These are phyloP conservation scores for Zasmidium angulare DNA, from an alignment of 2,329 filamentous ascomycete species.

Conservation along the genomic window DNA sequence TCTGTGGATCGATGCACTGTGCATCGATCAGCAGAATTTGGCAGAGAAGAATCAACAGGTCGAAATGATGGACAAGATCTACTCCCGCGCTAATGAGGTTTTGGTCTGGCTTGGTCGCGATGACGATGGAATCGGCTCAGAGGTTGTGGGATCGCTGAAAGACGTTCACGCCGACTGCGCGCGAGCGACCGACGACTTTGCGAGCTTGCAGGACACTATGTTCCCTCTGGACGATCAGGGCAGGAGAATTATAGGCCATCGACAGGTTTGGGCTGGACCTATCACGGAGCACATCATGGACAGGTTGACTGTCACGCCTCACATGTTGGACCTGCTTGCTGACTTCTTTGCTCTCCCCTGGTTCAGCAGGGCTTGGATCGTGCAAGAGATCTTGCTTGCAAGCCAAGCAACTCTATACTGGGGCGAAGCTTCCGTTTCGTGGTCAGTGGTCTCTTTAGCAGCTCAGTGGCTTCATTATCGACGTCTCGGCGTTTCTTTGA, in stretches of 20 bases:
- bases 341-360: background rate
- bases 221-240: background rate
- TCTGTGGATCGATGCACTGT: slow-evolving; percentile 20
- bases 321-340: background rate
- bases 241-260: background rate
- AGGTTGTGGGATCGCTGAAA: background rate
- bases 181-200: background rate
- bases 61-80: slow-evolving; percentile 35
- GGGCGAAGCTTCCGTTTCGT: background rate
- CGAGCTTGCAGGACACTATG: background rate
- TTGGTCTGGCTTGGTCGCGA: slow-evolving; percentile 24
- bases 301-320: background rate
- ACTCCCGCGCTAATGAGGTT: slow-evolving; percentile 18
- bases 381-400: background rate
- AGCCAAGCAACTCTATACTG: background rate
- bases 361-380: slow-evolving; percentile 3
- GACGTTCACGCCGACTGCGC: background rate
- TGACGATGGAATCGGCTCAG: slow-evolving; percentile 4
- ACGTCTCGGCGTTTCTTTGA: background rate
- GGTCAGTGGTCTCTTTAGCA: background rate
- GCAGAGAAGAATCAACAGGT: slow-evolving; percentile 32
- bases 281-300: background rate
- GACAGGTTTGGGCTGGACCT: background rate
- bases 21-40: slow-evolving; percentile 34
- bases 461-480: background rate